Evolutionary conservation across 1,284 basidiomycete species (phyloP).

Genomic region (Papiliotrema laurentii): DNA sequence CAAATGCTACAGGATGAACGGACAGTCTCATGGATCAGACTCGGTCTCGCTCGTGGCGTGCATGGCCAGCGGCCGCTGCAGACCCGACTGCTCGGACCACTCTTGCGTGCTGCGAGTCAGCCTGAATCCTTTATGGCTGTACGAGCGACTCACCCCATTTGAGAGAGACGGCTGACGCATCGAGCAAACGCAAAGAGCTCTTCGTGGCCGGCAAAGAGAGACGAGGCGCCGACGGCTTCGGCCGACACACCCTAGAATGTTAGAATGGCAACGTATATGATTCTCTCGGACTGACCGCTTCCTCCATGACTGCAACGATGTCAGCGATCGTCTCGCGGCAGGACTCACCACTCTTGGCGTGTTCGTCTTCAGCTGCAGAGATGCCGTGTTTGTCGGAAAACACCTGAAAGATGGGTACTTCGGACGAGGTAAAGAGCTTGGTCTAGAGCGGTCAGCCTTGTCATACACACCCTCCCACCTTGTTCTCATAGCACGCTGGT

Average conservation of each 20-base stretch:
- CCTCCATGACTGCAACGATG: slow-evolving; percentile 68
- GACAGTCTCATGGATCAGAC: neutral
- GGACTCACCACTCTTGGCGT: slow-evolving; percentile 61
- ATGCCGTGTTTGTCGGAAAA: slow-evolving; percentile 65
- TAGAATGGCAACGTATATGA: neutral
- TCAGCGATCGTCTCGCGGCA: neutral
- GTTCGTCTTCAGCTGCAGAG: slow-evolving; percentile 52
- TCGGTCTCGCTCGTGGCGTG: slow-evolving; percentile 6
- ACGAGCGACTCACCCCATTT: slow-evolving; percentile 62
- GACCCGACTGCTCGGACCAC: slow-evolving; percentile 25
- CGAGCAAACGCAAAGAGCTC: slow-evolving; percentile 92
- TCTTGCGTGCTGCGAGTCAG: slow-evolving; percentile 25
- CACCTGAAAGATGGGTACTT: slow-evolving; percentile 79
- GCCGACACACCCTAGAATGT: slow-evolving; percentile 63
- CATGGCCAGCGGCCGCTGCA: neutral
- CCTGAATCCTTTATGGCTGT: neutral
- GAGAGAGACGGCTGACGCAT: slow-evolving; percentile 80
- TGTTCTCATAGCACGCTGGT: slow-evolving; percentile 83
- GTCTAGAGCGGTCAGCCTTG: slow-evolving; percentile 54
- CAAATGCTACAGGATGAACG: neutral
- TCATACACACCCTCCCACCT: slow-evolving; percentile 49
- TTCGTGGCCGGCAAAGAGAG: slow-evolving; percentile 89
- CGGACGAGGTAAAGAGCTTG: slow-evolving; percentile 81
- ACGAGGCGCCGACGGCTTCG: slow-evolving; percentile 69
- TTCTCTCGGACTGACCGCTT: slow-evolving; percentile 58